phyloP scores from a whole-genome alignment of 1,139 yeast genomes.

The Candida tetrigidarum region DNA sequence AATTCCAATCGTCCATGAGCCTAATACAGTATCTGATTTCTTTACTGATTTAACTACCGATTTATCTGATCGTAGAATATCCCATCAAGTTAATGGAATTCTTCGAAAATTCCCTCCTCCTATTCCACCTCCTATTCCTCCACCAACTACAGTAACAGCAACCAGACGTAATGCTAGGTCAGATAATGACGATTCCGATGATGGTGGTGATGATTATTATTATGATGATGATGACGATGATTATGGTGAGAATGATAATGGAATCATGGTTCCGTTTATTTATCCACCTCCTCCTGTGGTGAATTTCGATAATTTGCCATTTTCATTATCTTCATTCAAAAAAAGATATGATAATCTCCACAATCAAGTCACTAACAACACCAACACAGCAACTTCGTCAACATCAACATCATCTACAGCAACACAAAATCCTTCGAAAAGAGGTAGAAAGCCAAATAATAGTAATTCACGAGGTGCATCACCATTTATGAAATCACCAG shows the following conservation, averaged over 20 bases:
- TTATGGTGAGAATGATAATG: conserved; percentile 19
- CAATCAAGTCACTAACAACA: not conserved
- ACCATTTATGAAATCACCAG: conserved; percentile 6
- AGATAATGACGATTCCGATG: not conserved
- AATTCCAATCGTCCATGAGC: conserved; percentile 41
- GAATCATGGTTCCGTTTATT: conserved; percentile 51
- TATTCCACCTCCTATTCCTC: conserved; percentile 34
- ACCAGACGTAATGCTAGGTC: not conserved
- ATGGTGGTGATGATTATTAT: conserved; percentile 12
- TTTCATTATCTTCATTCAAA: conserved; percentile 21
- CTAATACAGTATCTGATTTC: conserved; percentile 34
- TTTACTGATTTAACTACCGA: conserved; percentile 38
- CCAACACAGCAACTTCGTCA: conserved; percentile 13
- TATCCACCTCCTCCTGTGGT: conserved; percentile 49
- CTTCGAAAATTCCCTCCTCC: conserved; percentile 47
- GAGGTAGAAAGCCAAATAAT: conserved; percentile 11
- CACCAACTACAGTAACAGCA: not conserved
- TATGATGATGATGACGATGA: conserved; percentile 14
- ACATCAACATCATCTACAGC: conserved; percentile 5
- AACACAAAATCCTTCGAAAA: conserved; percentile 2
- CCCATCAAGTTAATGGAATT: conserved; percentile 30
- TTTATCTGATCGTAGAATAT: conserved; percentile 19
- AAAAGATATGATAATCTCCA: conserved; percentile 8
- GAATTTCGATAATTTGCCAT: conserved; percentile 28
- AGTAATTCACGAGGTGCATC: conserved; percentile 3